Conservation (phyloP, 1,284 basidiomycete genomes). For the Sporisorium exsertum region DNA sequence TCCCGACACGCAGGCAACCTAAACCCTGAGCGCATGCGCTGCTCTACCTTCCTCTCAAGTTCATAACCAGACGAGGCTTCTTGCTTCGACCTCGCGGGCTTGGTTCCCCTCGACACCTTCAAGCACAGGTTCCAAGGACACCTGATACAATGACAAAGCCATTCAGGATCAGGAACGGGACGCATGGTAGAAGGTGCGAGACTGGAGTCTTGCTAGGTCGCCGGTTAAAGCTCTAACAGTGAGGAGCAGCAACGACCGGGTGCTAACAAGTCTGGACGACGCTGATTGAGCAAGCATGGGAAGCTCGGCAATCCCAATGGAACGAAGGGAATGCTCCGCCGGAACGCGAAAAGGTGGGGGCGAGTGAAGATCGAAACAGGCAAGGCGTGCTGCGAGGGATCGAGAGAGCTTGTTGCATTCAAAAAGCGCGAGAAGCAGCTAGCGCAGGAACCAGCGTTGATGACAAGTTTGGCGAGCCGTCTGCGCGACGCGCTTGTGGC, state of each 20-base stretch:
- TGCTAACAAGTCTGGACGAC: not conserved
- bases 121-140: too few relatives aligned
- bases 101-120: not conserved
- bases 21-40: not conserved
- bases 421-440: not conserved
- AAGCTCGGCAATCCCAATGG: not conserved
- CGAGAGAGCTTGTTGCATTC: not conserved
- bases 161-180: not conserved
- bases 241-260: not conserved
- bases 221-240: not conserved
- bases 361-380: not conserved
- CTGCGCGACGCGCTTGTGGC: not conserved
- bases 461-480: not conserved
- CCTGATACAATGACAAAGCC: too few relatives aligned
- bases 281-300: not conserved
- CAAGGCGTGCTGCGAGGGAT: not conserved
- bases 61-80: not conserved
- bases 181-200: not conserved
- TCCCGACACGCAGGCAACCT: not conserved
- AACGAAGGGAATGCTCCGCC: not conserved
- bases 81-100: not conserved
- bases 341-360: too few relatives aligned
- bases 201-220: not conserved
- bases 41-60: not conserved
- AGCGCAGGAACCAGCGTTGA: not conserved